Conservation (phyloP, 345 rosid species). For the Cardiospermum halicacabum region DNA sequence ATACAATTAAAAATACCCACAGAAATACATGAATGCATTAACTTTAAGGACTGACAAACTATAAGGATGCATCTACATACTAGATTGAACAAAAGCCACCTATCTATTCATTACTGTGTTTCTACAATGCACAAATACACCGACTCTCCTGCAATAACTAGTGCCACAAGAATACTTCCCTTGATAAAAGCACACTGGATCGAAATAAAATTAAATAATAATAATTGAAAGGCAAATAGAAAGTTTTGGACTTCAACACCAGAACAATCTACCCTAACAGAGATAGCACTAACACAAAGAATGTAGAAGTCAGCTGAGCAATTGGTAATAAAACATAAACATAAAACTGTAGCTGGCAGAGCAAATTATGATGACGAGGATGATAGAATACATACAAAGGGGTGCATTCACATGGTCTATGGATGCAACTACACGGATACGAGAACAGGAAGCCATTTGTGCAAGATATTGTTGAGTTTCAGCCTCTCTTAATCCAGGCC, state of each 20-base stretch:
- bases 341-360: background rate
- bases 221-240: background rate
- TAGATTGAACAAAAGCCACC: background rate
- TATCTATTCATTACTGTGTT: too few relatives aligned
- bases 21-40: background rate
- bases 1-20: background rate
- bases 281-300: background rate
- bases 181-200: background rate
- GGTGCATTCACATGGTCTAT: conserved; percentile 83
- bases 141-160: too few relatives aligned
- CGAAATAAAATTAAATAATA: background rate
- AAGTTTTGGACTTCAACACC: background rate
- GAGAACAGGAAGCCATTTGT: conserved; percentile 71
- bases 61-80: too few relatives aligned
- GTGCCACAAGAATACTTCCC: background rate
- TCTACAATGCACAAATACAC: too few relatives aligned
- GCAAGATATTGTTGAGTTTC: conserved; percentile 81
- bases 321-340: background rate
- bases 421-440: conserved; percentile 75
- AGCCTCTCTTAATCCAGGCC: conserved; percentile 76
- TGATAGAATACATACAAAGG: conserved; percentile 49
- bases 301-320: background rate
- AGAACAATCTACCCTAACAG: background rate
- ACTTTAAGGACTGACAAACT: background rate
- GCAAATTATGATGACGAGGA: background rate